These are phyloP conservation scores for Trichoderma afroharzianum DNA, from an alignment of 2,329 filamentous ascomycete genomes.

Conservation along the genomic window DNA sequence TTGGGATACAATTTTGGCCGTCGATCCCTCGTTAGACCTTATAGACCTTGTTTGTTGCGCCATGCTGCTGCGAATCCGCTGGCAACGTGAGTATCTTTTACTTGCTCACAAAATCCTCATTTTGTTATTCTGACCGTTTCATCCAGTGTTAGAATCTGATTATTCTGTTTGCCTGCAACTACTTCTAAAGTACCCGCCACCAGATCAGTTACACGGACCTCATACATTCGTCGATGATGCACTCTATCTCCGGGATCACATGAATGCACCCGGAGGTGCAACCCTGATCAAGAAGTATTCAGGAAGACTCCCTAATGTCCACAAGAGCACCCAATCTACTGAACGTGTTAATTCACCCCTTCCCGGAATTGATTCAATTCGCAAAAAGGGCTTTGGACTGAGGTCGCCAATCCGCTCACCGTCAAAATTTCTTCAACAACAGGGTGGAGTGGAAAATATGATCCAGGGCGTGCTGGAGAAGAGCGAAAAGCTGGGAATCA, in stretches of 20 bases:
- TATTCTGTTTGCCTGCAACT: conserved; percentile 81
- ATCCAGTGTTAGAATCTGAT: conserved; percentile 74
- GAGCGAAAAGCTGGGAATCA: conserved; percentile 73
- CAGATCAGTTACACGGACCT: conserved; percentile 59
- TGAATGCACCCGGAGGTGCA: conserved; percentile 58
- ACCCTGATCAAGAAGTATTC: conserved; percentile 70
- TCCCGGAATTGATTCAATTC: conserved; percentile 34
- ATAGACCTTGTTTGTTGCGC: conserved; percentile 89
- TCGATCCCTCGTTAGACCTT: conserved; percentile 74
- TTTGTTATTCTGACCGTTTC: background rate
- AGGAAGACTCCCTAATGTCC: conserved; percentile 44
- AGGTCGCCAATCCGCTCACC: conserved; percentile 44
- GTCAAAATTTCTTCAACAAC: conserved; percentile 52
- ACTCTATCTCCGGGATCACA: conserved; percentile 65
- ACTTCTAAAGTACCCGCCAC: conserved; percentile 77
- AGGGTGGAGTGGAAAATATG: conserved; percentile 63
- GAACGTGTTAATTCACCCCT: conserved; percentile 35
- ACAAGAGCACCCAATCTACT: background rate
- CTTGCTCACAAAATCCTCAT: background rate
- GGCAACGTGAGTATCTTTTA: conserved; percentile 63
- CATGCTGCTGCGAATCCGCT: conserved; percentile 89
- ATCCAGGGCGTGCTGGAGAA: conserved; percentile 71
- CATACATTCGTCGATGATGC: conserved; percentile 85
- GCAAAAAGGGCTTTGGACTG: conserved; percentile 39
- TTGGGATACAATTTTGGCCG: conserved; percentile 89